Evolutionary conservation across 495 filamentous ascomycete genomes (phyloP).

Genomic region (Penicillium angulare): DNA sequence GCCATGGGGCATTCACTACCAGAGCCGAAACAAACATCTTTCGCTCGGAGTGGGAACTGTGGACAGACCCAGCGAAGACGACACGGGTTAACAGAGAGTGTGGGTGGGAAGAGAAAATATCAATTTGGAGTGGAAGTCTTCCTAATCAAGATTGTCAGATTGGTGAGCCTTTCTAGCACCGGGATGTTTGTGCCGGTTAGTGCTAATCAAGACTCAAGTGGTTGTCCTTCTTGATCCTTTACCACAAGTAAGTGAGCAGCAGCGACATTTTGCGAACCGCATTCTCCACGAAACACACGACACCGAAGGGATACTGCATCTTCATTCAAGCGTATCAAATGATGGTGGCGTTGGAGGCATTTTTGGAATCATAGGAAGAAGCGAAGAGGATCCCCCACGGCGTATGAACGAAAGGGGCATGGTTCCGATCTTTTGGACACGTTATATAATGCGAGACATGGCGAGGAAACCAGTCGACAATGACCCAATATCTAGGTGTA

Average conservation of each 20-base stretch:
- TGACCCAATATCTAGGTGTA: background rate
- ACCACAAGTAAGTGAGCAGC: constrained; percentile 3
- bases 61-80: constrained; percentile 6
- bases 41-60: constrained; percentile 6
- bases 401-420: background rate
- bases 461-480: background rate
- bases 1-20: background rate
- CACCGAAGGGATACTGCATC: background rate
- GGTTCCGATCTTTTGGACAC: background rate
- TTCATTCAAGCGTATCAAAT: background rate
- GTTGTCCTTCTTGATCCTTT: constrained; percentile 14
- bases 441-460: background rate
- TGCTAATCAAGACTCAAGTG: constrained; percentile 1
- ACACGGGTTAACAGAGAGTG: constrained; percentile 1
- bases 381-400: background rate
- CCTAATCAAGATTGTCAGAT: constrained; percentile 1
- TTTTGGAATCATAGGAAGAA: background rate
- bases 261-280: background rate
- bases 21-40: constrained; percentile 10
- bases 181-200: background rate
- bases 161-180: constrained; percentile 1
- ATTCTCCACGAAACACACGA: background rate
- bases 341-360: background rate
- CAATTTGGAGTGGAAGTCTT: constrained; percentile 10
- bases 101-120: constrained; percentile 11